Conservation (phyloP, 306 rosid genomes). For the Begonia loranthoides region DNA sequence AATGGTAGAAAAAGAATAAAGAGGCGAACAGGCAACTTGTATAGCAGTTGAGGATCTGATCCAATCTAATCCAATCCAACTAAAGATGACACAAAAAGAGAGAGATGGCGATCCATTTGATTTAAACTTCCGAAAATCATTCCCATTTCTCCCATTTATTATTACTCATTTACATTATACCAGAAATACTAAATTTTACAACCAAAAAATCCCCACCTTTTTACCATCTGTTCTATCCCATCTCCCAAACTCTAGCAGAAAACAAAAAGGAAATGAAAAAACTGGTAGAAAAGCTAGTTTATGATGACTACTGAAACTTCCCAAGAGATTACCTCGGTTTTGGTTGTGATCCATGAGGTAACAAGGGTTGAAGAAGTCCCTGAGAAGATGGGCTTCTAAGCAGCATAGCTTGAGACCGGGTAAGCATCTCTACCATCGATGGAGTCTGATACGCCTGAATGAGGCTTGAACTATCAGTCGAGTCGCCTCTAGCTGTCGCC, state of each 20-base stretch:
- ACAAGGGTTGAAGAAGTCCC: conserved; percentile 72
- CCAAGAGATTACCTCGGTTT: conserved; percentile 54
- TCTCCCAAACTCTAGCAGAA: neutral
- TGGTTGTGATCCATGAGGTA: conserved; percentile 52
- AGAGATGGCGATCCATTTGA: neutral
- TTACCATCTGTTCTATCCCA: neutral
- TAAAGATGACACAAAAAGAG: too few species aligned
- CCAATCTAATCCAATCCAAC: too few species aligned
- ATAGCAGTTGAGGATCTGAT: too few species aligned
- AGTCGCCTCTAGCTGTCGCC: conserved; percentile 96
- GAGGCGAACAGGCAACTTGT: too few species aligned
- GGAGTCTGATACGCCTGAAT: conserved; percentile 91
- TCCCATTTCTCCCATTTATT: neutral
- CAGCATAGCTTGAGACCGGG: conserved; percentile 78
- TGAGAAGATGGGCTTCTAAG: conserved; percentile 75
- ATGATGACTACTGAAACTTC: neutral
- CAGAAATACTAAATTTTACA: neutral
- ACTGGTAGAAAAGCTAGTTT: neutral
- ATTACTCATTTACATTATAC: neutral
- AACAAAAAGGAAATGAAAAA: neutral
- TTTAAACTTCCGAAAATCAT: neutral
- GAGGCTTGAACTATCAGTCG: conserved; percentile 76
- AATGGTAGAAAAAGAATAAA: too few species aligned
- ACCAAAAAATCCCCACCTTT: neutral
- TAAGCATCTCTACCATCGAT: conserved; percentile 90